These are phyloP conservation scores for Sugiyamaella paludigena DNA, from an alignment of 1,139 yeast genomes.

Conservation along the genomic window DNA sequence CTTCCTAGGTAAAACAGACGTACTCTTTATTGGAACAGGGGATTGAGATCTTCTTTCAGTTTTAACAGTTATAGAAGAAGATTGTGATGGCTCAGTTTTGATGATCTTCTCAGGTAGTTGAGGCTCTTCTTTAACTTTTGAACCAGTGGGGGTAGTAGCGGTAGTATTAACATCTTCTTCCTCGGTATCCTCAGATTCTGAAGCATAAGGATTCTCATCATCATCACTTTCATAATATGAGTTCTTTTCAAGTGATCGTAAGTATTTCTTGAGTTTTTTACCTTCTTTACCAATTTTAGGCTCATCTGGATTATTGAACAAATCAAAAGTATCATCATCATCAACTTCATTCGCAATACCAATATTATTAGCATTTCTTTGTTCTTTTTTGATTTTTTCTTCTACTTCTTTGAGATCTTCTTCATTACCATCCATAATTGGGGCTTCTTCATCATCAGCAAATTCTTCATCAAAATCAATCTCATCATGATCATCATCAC, in stretches of 20 bases:
- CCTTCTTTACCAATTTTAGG: conserved; percentile 91
- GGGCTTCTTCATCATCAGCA: conserved; percentile 98
- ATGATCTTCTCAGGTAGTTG: conserved; percentile 6
- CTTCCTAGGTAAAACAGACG: conserved; percentile 31
- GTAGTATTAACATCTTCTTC: conserved; percentile 10
- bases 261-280: conserved; percentile 74
- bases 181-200: conserved; percentile 45
- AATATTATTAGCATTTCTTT: conserved; percentile 73
- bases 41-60: conserved; percentile 1
- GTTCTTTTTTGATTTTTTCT: conserved; percentile 82
- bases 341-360: conserved; percentile 46
- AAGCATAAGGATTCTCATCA: conserved; percentile 75
- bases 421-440: conserved; percentile 94
- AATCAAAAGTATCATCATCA: conserved; percentile 56
- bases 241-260: conserved; percentile 81
- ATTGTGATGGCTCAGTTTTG: conserved; percentile 4
- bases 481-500: conserved; percentile 86
- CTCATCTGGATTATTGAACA: conserved; percentile 58
- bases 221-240: conserved; percentile 91
- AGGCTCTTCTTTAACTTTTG: conserved; percentile 16
- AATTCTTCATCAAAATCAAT: conserved; percentile 94
- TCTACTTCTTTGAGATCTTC: conserved; percentile 92
- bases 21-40: conserved; percentile 1
- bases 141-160: conserved; percentile 5
- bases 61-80: not conserved